phyloP scores from a whole-genome alignment of 352 stramenopile genomes.

The Phytophthora rubi region DNA sequence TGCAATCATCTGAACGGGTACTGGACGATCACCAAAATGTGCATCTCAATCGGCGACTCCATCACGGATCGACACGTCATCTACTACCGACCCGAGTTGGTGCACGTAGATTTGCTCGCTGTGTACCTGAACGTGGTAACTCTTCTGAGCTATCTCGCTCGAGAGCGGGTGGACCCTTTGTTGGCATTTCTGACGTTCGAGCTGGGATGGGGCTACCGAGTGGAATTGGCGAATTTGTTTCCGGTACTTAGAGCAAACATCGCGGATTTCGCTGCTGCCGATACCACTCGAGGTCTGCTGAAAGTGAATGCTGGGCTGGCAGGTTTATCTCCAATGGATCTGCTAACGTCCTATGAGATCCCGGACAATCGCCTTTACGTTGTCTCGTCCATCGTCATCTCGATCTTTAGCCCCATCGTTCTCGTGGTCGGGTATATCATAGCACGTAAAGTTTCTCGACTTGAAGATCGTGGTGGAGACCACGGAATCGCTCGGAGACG shows the following conservation, averaged over 20 bases:
- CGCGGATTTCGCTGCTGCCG: slow-evolving; percentile 18
- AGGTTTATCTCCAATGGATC: slow-evolving; percentile 29
- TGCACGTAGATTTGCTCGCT: slow-evolving; percentile 40
- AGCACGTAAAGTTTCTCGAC: slow-evolving; percentile 25
- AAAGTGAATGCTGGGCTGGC: slow-evolving; percentile 20
- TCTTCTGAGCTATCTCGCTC: slow-evolving; percentile 29
- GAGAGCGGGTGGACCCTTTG: slow-evolving; percentile 40
- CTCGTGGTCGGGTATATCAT: slow-evolving; percentile 35
- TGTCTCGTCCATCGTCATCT: slow-evolving; percentile 25
- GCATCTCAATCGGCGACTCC: slow-evolving; percentile 22
- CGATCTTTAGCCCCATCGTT: slow-evolving; percentile 34
- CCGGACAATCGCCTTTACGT: slow-evolving; percentile 15
- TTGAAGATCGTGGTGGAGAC: slow-evolving; percentile 6
- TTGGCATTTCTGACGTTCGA: slow-evolving; percentile 37
- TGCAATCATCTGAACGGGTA: slow-evolving; percentile 45
- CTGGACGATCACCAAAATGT: slow-evolving; percentile 44
- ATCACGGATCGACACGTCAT: slow-evolving; percentile 28
- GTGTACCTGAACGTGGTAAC: slow-evolving; percentile 39
- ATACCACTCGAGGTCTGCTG: slow-evolving; percentile 21
- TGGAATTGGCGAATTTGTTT: slow-evolving; percentile 19
- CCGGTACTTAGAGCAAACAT: slow-evolving; percentile 22
- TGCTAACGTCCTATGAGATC: slow-evolving; percentile 32
- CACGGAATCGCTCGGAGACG: not conserved
- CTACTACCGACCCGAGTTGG: slow-evolving; percentile 40
- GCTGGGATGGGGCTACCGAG: slow-evolving; percentile 28